A percentile compares a stretch with the other conserved stretches of the same genome.
These are phyloP conservation scores for Phytophthora sojae DNA, from an alignment of 352 stramenopile genomes.

Conservation along the genomic window DNA sequence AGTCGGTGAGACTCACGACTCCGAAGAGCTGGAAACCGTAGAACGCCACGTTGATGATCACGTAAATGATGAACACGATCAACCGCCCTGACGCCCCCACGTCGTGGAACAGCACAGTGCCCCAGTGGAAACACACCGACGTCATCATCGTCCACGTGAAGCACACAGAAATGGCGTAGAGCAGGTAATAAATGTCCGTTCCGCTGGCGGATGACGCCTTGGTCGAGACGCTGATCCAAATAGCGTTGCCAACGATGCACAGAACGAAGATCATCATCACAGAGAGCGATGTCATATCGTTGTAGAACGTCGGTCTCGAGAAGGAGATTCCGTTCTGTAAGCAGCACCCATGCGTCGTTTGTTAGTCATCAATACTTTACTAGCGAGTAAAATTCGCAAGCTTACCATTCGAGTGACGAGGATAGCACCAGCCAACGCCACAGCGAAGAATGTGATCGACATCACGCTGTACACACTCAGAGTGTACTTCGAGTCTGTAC, in stretches of 20 bases:
- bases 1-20: slow-evolving; percentile 75
- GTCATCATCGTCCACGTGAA: slow-evolving; percentile 91
- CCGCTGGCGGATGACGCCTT: slow-evolving; percentile 49
- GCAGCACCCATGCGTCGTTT: slow-evolving; percentile 4
- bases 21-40: slow-evolving; percentile 75
- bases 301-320: slow-evolving; percentile 80
- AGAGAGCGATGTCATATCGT: slow-evolving; percentile 85
- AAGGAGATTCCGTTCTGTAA: slow-evolving; percentile 84
- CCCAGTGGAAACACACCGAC: slow-evolving; percentile 88
- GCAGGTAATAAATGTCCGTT: slow-evolving; percentile 80
- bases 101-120: slow-evolving; percentile 74
- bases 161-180: slow-evolving; percentile 70
- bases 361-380: not conserved
- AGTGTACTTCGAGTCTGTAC: slow-evolving; percentile 62
- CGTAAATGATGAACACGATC: slow-evolving; percentile 65
- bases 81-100: slow-evolving; percentile 61
- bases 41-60: slow-evolving; percentile 70
- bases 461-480: slow-evolving; percentile 90
- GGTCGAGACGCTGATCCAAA: slow-evolving; percentile 83
- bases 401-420: slow-evolving; percentile 85
- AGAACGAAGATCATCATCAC: slow-evolving; percentile 80
- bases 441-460: slow-evolving; percentile 85
- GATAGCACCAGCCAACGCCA: slow-evolving; percentile 75
- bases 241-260: slow-evolving; percentile 77
- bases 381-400: not conserved